Evolutionary conservation across 1,284 basidiomycete species (phyloP), one percentile per base, ranked within the genome.

Genomic region (Apiotrichum gamsii): DNA sequence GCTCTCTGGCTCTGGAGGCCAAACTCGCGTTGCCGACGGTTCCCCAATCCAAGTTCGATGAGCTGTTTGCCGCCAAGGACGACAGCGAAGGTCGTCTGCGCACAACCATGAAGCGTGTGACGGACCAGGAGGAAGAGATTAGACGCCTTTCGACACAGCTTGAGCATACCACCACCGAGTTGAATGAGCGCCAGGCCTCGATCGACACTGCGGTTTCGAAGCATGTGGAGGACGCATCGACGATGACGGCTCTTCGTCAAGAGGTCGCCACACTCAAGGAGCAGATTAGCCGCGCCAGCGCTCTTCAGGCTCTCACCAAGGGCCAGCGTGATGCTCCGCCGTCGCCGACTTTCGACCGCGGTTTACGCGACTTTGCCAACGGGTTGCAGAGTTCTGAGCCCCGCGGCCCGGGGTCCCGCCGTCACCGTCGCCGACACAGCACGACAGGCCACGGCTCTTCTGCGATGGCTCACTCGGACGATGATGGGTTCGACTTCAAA

Each of bases 201-300:
- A 59, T 74, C 37, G 74, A 76, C 43, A 59, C 65, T 13, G 73
- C 72, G 1, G 53, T 71, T 2, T 75, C 59, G 30, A 80, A 83
- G 56, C 82, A 79, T 44, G 77, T 81, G 13, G 90, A 93, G 58
- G 90, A 94, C 64, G 82, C 76, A 48, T 85, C 85, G 10, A 85
- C 93, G 23, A 89, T 97, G 50, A 77, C 83, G 54, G 84, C 85
- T 0, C 81, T 99, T 62, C 90, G 95, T 71, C 86, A 82, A 59
- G 95, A 99, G 76, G 83, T 98, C 54, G 84, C 85, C 69, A 84
- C 76, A 56, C 77, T 98, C 42, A 87, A 90, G 51, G 95, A 98
- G 68, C 94, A 98, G 69, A 82, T 98, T 56, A 91, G 93, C 64
- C 82, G 95, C 24, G 85, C 91, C 18, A 90, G 90, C 64, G 90